Evolutionary conservation across 371 early-diverging fungal species (phyloP), one percentile per base, ranked within the genome.

Genomic region (Batkoa obscura): DNA sequence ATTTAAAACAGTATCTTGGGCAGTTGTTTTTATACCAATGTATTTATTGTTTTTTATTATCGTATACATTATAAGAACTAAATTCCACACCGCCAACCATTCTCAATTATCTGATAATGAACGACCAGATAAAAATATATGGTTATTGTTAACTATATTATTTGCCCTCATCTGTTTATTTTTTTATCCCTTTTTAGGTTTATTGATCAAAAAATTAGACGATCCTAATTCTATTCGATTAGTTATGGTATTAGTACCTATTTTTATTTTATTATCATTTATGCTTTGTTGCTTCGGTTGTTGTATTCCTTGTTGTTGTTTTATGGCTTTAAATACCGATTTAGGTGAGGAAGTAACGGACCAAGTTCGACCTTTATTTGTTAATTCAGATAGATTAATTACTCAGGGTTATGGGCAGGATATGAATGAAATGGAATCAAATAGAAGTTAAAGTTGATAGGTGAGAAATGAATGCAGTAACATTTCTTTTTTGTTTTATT

Each of bases 11-110:
- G 64, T 60, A 6, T 72, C 72, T 58, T 86, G 87, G 88, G 78
- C 62, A 0, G 53, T 84, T n/a, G 73, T 85, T 9, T 90, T 92
- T 62, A 74, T 80, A 17, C 93, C 93, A 0, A 59, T 78, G 8
- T 89, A 85, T 61, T 60, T 88, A 23, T 67, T 76, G 15, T 58
- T 61, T 17, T n/a, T n/a, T n/a, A n/a, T n/a, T n/a, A n/a, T n/a
- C n/a, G n/a, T n/a, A n/a, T n/a, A n/a, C n/a, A n/a, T n/a, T n/a
- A n/a, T n/a, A n/a, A n/a, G n/a, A n/a, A n/a, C n/a, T n/a, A n/a
- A n/a, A n/a, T n/a, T n/a, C n/a, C n/a, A n/a, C n/a, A 58, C 59
- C 5, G 72, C 72, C 59, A 71, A 71, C 12, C 62, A 51, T 33
- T 59, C 76, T 60, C 74, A 74, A 42, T 71, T 71, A 5, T 73